Conservation (phyloP, 2,329 filamentous ascomycete species). For the Talaromyces amestolkiae region DNA sequence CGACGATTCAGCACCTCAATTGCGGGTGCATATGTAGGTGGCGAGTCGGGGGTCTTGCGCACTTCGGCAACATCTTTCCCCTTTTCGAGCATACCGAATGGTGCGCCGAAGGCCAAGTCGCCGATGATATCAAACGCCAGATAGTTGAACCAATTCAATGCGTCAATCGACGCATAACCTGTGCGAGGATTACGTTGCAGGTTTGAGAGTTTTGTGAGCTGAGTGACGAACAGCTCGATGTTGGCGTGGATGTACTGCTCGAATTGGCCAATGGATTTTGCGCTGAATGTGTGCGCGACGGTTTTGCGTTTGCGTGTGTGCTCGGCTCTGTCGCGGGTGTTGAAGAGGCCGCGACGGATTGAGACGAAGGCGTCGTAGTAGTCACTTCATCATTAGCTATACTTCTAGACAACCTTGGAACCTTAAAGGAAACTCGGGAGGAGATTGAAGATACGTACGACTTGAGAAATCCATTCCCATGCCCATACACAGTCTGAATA, state of each 20-base stretch:
- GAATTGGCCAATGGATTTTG: constrained; percentile 77
- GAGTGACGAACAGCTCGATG: constrained; percentile 67
- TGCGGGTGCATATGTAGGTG: constrained; percentile 69
- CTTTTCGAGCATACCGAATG: constrained; percentile 78
- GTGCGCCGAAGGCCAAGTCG: constrained; percentile 67
- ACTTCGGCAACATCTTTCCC: constrained; percentile 77
- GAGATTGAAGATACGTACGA: constrained; percentile 48
- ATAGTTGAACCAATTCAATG: constrained; percentile 77
- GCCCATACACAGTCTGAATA: constrained; percentile 74
- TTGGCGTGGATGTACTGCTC: constrained; percentile 86
- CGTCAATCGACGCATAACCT: constrained; percentile 65
- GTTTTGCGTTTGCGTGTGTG: constrained; percentile 88
- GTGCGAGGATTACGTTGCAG: constrained; percentile 47
- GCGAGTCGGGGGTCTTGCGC: constrained; percentile 57
- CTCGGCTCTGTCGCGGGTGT: constrained; percentile 76
- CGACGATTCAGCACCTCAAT: constrained; percentile 86
- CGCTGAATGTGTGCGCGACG: constrained; percentile 80
- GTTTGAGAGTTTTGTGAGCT: constrained; percentile 67
- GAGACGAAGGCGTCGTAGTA: constrained; percentile 93
- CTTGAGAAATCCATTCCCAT: constrained; percentile 73
- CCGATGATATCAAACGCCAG: constrained; percentile 61
- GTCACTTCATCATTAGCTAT: constrained; percentile 51
- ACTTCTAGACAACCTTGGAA: too few relatives aligned
- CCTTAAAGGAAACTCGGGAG: constrained; percentile 20
- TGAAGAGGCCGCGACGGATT: constrained; percentile 82